phyloP scores from a whole-genome alignment of 306 rosid genomes.

The Quercus robur region DNA sequence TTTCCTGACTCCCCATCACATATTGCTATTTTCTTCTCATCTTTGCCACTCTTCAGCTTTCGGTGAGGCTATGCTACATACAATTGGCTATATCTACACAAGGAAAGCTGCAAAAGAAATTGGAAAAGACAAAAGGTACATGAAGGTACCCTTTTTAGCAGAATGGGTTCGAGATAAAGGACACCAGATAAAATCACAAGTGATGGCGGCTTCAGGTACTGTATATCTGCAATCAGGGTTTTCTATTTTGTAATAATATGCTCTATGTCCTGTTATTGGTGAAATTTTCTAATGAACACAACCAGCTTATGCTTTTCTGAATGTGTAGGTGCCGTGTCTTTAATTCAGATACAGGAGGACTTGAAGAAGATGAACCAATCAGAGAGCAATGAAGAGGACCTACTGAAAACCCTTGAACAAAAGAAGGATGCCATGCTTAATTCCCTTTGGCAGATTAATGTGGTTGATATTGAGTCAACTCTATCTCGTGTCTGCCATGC shows the following conservation, averaged over 20 bases:
- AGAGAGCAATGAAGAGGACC: conserved; percentile 67
- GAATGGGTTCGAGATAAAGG: conserved; percentile 98
- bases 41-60: conserved; percentile 56
- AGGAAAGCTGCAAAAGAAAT: conserved; percentile 80
- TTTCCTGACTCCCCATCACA: not conserved
- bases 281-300: conserved; percentile 21
- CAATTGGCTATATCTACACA: conserved; percentile 91
- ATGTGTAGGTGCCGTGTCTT: conserved; percentile 84
- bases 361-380: conserved; percentile 61
- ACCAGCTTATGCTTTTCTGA: conserved; percentile 15
- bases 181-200: conserved; percentile 92
- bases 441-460: conserved; percentile 90
- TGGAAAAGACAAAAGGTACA: conserved; percentile 68
- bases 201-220: conserved; percentile 91
- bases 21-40: conserved; percentile 7
- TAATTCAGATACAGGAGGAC: conserved; percentile 89
- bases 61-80: conserved; percentile 98
- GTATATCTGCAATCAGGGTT: not conserved
- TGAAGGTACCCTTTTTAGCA: conserved; percentile 93
- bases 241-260: conserved; percentile 16
- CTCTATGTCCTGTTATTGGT: not conserved
- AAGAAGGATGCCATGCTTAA: conserved; percentile 81
- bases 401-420: conserved; percentile 65
- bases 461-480: conserved; percentile 90
- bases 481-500: conserved; percentile 76